phyloP scores from a whole-genome alignment of 116 monocot genomes.

The Zostera marina region DNA sequence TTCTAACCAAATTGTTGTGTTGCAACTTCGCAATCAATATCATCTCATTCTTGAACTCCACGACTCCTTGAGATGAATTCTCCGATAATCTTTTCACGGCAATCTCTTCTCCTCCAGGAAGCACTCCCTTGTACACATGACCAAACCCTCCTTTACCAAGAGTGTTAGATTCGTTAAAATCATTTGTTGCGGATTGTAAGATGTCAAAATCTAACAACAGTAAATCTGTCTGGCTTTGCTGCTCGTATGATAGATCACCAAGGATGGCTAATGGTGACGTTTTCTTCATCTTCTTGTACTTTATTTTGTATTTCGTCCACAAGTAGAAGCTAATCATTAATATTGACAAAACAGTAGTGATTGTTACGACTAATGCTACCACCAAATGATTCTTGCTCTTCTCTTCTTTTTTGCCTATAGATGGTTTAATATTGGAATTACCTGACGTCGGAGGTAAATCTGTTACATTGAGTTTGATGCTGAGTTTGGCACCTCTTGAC shows the following conservation, averaged over 20 bases:
- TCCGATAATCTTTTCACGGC: slow-evolving; percentile 65
- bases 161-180: slow-evolving; percentile 11
- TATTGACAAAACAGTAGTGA: neutral
- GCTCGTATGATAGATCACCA: neutral
- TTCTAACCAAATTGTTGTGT: slow-evolving; percentile 57
- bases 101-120: slow-evolving; percentile 25
- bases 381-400: neutral
- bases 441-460: neutral
- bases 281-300: neutral
- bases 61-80: slow-evolving; percentile 39
- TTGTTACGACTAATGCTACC: neutral
- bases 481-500: neutral
- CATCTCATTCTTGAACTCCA: slow-evolving; percentile 75
- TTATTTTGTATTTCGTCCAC: neutral
- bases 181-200: slow-evolving; percentile 9
- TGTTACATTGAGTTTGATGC: slow-evolving; percentile 2
- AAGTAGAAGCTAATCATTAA: neutral
- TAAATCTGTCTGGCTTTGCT: neutral
- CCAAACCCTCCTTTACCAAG: slow-evolving; percentile 28
- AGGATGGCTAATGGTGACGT: neutral
- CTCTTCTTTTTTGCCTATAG: neutral
- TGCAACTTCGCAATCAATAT: slow-evolving; percentile 52
- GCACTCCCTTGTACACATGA: slow-evolving; percentile 23
- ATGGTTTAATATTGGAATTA: too few species aligned
- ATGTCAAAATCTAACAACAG: slow-evolving; percentile 4